Conservation (phyloP, 2,329 filamentous ascomycete species). For the Trichoderma atrobrunneum region DNA sequence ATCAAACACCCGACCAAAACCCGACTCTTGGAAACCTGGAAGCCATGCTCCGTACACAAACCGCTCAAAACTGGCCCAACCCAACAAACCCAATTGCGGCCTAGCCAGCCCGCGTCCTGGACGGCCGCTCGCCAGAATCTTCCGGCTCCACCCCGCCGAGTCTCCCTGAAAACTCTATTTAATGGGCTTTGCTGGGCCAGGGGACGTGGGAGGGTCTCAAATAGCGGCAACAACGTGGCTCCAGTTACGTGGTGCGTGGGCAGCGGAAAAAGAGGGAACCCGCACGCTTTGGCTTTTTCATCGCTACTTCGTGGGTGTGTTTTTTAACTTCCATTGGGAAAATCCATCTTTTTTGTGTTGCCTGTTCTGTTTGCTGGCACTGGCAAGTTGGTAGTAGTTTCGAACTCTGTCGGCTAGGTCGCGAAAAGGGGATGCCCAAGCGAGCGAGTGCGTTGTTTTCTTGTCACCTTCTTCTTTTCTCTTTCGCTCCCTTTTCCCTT, state of each 20-base stretch:
- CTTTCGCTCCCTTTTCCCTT: neutral
- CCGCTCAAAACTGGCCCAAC: neutral
- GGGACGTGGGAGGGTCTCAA: neutral
- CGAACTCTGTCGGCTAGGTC: neutral
- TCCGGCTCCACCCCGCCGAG: conserved; percentile 12
- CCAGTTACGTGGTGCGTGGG: conserved; percentile 8
- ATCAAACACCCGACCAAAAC: too few species aligned
- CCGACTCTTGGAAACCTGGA: too few species aligned
- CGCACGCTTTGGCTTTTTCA: neutral
- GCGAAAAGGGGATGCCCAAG: neutral
- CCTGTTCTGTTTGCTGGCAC: neutral
- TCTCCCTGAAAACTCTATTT: conserved; percentile 20
- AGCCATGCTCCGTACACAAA: too few species aligned
- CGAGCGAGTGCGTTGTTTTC: neutral
- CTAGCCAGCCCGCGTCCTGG: neutral
- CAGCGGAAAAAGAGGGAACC: neutral
- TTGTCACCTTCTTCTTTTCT: neutral
- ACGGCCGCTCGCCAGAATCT: conserved; percentile 6
- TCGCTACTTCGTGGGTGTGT: neutral
- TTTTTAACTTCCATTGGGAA: neutral
- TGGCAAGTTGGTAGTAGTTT: neutral
- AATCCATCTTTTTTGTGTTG: neutral
- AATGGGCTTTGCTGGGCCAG: conserved; percentile 7
- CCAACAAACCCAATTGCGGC: neutral
- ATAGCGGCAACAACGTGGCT: conserved; percentile 17